phyloP scores from a whole-genome alignment of 1,284 basidiomycete species.

The Ceratobasidium papillatum region DNA sequence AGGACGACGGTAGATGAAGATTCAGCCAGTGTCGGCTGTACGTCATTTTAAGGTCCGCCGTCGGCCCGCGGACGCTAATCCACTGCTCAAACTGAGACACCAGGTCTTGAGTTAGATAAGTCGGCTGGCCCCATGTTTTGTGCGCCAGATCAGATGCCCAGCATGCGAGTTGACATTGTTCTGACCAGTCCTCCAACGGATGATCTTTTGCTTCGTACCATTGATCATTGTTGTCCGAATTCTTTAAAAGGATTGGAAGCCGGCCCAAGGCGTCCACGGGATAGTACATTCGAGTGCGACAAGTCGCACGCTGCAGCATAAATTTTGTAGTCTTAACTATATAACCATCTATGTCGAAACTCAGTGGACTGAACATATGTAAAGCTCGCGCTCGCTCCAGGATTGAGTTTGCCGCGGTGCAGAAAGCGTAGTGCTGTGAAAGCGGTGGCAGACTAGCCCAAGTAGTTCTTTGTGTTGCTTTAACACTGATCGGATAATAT shows the following conservation, averaged over 20 bases:
- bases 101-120: background rate
- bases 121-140: background rate
- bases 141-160: constrained; percentile 2
- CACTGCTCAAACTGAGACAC: background rate
- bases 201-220: background rate
- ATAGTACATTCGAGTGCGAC: constrained; percentile 5
- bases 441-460: constrained; percentile 51
- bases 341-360: background rate
- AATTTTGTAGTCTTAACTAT: background rate
- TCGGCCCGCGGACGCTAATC: background rate
- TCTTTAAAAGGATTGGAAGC: background rate
- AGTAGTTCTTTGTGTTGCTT: constrained; percentile 54
- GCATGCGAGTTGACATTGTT: background rate
- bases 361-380: constrained; percentile 5
- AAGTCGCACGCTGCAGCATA: background rate
- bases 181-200: background rate
- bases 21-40: background rate
- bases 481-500: constrained; percentile 55
- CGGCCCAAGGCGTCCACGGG: background rate
- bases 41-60: background rate
- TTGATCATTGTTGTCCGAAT: background rate
- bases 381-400: constrained; percentile 9
- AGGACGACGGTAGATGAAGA: background rate
- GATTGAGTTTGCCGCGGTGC: background rate
- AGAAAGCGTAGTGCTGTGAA: constrained; percentile 53